These are phyloP conservation scores for Pilatotrama ljubarskyi DNA, from an alignment of 768 basidiomycete genomes.

Conservation along the genomic window DNA sequence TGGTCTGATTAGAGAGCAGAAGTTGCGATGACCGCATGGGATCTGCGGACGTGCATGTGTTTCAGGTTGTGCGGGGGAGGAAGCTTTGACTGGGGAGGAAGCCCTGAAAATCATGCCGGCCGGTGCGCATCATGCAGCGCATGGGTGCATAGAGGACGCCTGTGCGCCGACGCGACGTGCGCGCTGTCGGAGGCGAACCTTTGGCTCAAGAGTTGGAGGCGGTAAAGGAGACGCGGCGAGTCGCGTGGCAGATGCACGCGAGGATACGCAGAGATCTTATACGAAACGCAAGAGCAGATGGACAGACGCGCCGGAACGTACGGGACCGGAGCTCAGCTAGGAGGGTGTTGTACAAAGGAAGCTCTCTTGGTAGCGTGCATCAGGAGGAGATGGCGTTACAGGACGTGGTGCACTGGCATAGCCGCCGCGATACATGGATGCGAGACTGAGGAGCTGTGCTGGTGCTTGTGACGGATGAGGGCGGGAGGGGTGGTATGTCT, in stretches of 20 bases:
- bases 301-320: too few species aligned
- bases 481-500: neutral
- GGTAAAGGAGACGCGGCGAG: neutral
- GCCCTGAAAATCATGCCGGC: conserved; percentile 3
- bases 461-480: neutral
- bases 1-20: neutral
- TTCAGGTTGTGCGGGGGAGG: neutral
- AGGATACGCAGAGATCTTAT: too few species aligned
- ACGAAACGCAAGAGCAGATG: too few species aligned
- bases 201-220: neutral
- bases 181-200: too few species aligned
- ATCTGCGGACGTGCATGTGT: neutral
- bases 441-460: neutral
- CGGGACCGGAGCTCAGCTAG: too few species aligned
- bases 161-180: neutral
- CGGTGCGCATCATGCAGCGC: neutral
- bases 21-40: neutral
- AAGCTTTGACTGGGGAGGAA: neutral
- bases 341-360: too few species aligned
- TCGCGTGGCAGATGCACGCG: too few species aligned
- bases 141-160: neutral
- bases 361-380: too few species aligned
- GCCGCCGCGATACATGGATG: too few species aligned
- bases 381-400: too few species aligned
- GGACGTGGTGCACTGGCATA: too few species aligned